Conservation (phyloP, 1,284 basidiomycete species). For the Sporisorium sorghi region DNA sequence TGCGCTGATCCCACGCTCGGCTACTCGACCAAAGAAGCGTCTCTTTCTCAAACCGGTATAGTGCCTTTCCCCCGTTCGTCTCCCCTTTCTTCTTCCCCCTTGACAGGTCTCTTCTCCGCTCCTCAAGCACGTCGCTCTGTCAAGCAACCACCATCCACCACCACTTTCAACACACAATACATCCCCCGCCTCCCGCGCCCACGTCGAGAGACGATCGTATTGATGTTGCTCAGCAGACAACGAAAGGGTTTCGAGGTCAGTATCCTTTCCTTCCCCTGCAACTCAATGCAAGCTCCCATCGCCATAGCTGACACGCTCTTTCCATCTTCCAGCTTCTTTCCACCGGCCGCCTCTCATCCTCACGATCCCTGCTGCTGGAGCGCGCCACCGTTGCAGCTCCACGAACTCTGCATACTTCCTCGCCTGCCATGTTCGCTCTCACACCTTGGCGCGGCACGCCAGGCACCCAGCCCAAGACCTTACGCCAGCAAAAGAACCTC, state of each 20-base stretch:
- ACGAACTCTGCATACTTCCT: slow-evolving; percentile 33
- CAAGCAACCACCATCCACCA: too few species aligned
- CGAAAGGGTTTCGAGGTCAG: slow-evolving; percentile 46
- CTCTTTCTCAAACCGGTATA: slow-evolving; percentile 19
- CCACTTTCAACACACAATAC: slow-evolving; percentile 6
- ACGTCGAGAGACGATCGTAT: slow-evolving; percentile 35
- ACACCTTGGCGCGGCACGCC: slow-evolving; percentile 64
- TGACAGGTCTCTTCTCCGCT: slow-evolving; percentile 3
- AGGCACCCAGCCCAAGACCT: slow-evolving; percentile 70
- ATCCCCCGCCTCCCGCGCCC: slow-evolving; percentile 7
- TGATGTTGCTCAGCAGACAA: slow-evolving; percentile 51
- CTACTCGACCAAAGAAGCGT: background rate
- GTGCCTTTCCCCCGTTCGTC: slow-evolving; percentile 12
- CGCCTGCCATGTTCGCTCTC: slow-evolving; percentile 68
- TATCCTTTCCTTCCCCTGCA: background rate
- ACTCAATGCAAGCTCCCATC: background rate
- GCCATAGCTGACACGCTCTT: background rate
- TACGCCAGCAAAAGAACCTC: slow-evolving; percentile 68
- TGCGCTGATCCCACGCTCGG: background rate
- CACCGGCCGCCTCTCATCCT: slow-evolving; percentile 22
- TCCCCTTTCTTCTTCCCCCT: background rate
- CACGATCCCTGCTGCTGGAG: slow-evolving; percentile 18
- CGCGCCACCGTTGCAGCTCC: slow-evolving; percentile 19
- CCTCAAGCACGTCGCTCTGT: slow-evolving; percentile 7
- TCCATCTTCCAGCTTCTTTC: slow-evolving; percentile 29